These are phyloP conservation scores for Allodekkera sacchari DNA, from an alignment of 805 yeast genomes.

Conservation along the genomic window DNA sequence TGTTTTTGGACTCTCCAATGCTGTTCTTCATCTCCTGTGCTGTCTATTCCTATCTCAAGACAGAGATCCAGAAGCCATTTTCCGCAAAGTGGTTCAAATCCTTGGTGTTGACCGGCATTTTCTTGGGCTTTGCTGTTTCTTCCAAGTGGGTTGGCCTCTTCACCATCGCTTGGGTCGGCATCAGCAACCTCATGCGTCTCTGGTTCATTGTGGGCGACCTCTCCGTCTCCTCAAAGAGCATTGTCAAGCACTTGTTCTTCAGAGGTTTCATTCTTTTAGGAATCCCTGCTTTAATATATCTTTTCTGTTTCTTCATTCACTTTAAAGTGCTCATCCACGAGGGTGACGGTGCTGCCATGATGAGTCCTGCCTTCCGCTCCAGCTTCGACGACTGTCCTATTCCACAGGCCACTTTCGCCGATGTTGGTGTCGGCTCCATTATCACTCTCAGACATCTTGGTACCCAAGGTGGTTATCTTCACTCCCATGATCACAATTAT, in stretches of 20 bases:
- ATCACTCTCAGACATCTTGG: slow-evolving; percentile 61
- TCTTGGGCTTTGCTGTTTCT: slow-evolving; percentile 65
- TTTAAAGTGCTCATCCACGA: slow-evolving; percentile 48
- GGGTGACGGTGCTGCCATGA: slow-evolving; percentile 66
- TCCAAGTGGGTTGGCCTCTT: slow-evolving; percentile 84
- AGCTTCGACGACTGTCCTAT: slow-evolving; percentile 51
- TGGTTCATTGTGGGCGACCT: slow-evolving; percentile 74
- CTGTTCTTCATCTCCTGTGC: slow-evolving; percentile 70
- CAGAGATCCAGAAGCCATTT: slow-evolving; percentile 59
- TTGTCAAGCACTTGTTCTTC: slow-evolving; percentile 37
- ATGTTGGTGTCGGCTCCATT: slow-evolving; percentile 66
- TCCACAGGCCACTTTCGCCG: slow-evolving; percentile 50
- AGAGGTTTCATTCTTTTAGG: slow-evolving; percentile 50
- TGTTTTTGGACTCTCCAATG: slow-evolving; percentile 69
- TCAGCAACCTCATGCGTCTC: slow-evolving; percentile 48
- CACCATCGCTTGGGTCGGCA: slow-evolving; percentile 73
- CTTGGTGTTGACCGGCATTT: slow-evolving; percentile 55
- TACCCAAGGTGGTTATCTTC: slow-evolving; percentile 75
- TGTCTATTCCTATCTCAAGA: slow-evolving; percentile 54
- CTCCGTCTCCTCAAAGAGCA: slow-evolving; percentile 33
- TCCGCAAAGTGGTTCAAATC: slow-evolving; percentile 48
- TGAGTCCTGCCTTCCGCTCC: slow-evolving; percentile 66
- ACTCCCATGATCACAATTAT: slow-evolving; percentile 65
- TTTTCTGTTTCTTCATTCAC: slow-evolving; percentile 55
- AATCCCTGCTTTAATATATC: slow-evolving; percentile 49